Evolutionary conservation across 495 filamentous ascomycete species (phyloP), one percentile per base, ranked within the genome.

Genomic region (Penicillium longicatenatum): DNA sequence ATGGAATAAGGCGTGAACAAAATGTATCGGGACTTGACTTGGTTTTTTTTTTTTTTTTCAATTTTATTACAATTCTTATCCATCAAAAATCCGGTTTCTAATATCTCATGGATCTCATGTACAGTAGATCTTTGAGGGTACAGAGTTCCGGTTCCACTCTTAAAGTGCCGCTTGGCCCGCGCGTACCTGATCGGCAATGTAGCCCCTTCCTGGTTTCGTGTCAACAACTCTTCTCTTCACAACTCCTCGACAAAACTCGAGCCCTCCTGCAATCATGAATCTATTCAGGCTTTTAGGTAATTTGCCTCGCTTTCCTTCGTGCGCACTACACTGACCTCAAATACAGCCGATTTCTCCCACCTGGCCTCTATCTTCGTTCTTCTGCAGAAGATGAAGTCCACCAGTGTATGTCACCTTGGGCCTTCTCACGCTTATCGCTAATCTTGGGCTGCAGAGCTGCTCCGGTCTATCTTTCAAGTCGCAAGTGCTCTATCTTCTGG

Each of bases 401-500:
- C 92, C 33, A 93, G 89, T 70, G 93, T 97, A 79, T 54, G 82
- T 71, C 29, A 22, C n/a, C 21, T 42, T 21, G 20, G 37, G 42
- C 14, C 50, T 12, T 50, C 44, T 37, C 20, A 6, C 30, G 22
- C 19, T 42, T 35, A 29, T 31, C 29, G 31, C 54, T 59, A 37
- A 67, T 51, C 12, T 10, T 31, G 8, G 31, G 35, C 49, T 29
- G 45, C 79, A 98, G 94, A 96, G 92, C 79, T 96, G 93, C 66
- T 87, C 93, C 12, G 94, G 94, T 58, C 89, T 98, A 75, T 98
- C 94, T 6, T 97, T 98, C 82, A 98, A 98, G 73, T 96, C 94
- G 51, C 94, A 98, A 81, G 87, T 86, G 24, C 79, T 98, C 37
- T 98, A 98, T 75, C 74, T 98, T 59, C 77, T 96, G 37, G 95